A percentile compares a stretch with the other conserved stretches of the same genome.
These are phyloP conservation scores for Wickerhamiella nectarea DNA, from an alignment of 805 yeast species.

Conservation along the genomic window DNA sequence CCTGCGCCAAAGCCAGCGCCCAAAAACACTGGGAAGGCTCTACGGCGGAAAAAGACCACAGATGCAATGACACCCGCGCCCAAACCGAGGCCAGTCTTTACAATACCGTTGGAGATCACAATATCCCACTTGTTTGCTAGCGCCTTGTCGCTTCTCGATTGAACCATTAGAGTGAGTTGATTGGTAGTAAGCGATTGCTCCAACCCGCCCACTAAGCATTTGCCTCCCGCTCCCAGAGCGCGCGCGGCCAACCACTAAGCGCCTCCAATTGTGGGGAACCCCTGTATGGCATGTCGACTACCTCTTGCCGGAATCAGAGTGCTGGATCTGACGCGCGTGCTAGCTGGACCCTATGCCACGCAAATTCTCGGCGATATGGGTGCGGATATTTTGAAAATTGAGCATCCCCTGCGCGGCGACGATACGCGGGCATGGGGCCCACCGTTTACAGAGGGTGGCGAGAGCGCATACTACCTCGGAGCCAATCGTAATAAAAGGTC, in stretches of 20 bases:
- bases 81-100: slow-evolving; percentile 90
- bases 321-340: slow-evolving; percentile 30
- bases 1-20: slow-evolving; percentile 97
- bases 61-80: slow-evolving; percentile 94
- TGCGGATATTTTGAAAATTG: slow-evolving; percentile 32
- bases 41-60: slow-evolving; percentile 77
- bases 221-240: too few species aligned
- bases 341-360: slow-evolving; percentile 33
- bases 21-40: slow-evolving; percentile 95
- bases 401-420: slow-evolving; percentile 32
- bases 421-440: slow-evolving; percentile 35
- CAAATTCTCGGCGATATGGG: slow-evolving; percentile 32
- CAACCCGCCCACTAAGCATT: too few species aligned
- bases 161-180: not conserved
- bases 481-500: slow-evolving; percentile 30
- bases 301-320: slow-evolving; percentile 28
- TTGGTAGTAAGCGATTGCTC: not conserved
- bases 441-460: slow-evolving; percentile 29
- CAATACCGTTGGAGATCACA: slow-evolving; percentile 83
- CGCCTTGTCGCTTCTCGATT: slow-evolving; percentile 18
- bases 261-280: not conserved
- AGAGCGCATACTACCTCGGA: slow-evolving; percentile 29
- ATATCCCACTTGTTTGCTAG: slow-evolving; percentile 62
- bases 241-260: too few species aligned
- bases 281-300: not conserved